Evolutionary conservation across 768 basidiomycete species (phyloP).

Genomic region (Lentinula edodes): DNA sequence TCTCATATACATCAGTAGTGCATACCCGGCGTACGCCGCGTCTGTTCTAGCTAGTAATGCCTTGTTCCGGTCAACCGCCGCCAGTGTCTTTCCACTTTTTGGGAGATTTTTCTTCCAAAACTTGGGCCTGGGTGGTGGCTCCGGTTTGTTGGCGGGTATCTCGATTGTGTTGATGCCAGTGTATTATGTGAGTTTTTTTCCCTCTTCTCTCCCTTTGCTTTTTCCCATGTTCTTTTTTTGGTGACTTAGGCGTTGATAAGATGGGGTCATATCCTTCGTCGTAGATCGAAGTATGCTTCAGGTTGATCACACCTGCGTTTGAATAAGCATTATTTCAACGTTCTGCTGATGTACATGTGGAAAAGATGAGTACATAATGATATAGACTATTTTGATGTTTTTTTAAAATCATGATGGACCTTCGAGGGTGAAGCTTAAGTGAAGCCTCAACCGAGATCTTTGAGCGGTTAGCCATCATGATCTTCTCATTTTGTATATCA

Average conservation of each 20-base stretch:
- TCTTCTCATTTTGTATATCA: neutral
- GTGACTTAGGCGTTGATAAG: neutral
- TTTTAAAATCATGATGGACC: neutral
- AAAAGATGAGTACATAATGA: neutral
- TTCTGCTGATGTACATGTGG: neutral
- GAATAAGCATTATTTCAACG: neutral
- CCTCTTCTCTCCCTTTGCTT: neutral
- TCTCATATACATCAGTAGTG: constrained; percentile 24
- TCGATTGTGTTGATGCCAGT: constrained; percentile 19
- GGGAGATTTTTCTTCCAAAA: neutral
- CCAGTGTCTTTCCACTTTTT: constrained; percentile 15
- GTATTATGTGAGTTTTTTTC: constrained; percentile 12
- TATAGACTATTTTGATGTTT: no score
- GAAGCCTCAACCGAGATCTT: neutral
- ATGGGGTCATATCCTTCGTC: neutral
- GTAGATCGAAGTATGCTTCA: neutral
- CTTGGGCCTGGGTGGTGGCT: constrained; percentile 18
- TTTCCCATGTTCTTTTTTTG: neutral
- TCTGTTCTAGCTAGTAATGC: constrained; percentile 28
- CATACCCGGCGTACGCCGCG: constrained; percentile 25
- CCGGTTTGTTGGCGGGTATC: constrained; percentile 20
- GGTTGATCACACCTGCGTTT: neutral
- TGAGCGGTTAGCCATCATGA: neutral
- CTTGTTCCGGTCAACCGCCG: constrained; percentile 23
- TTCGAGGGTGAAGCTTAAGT: neutral